Percentiles rank a stretch among this genome's conserved stretches.
Evolutionary conservation across 176 grass and related monocot species (phyloP).

Genomic region (barley (Hordeum vulgare)): DNA sequence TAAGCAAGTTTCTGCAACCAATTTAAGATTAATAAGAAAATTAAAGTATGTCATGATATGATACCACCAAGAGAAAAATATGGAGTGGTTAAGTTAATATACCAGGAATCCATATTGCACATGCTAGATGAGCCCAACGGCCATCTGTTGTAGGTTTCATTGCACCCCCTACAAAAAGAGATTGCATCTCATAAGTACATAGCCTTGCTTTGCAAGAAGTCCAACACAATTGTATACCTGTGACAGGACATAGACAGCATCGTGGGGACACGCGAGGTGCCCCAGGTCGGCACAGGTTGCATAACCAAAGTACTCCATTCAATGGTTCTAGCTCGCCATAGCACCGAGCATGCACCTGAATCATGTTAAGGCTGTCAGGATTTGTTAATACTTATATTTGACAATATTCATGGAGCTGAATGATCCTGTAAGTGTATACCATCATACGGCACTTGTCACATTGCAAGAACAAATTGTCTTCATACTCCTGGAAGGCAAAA

Average conservation of each 20-base stretch:
- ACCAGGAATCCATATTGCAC: slow-evolving; percentile 99
- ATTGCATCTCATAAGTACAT: slow-evolving; percentile 29
- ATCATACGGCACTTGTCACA: slow-evolving; percentile 99
- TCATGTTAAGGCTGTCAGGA: slow-evolving; percentile 15
- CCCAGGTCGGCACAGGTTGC: slow-evolving; percentile 93
- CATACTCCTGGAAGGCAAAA: slow-evolving; percentile 74
- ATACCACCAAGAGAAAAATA: neutral
- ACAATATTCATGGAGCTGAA: slow-evolving; percentile 22
- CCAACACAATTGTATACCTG: slow-evolving; percentile 40
- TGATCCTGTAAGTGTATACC: slow-evolving; percentile 42
- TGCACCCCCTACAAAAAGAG: slow-evolving; percentile 66
- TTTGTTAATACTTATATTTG: slow-evolving; percentile 13
- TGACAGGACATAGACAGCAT: slow-evolving; percentile 95
- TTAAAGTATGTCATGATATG: slow-evolving; percentile 13
- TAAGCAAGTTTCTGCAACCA: slow-evolving; percentile 85
- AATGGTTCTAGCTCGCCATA: slow-evolving; percentile 90
- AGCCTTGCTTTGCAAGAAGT: neutral
- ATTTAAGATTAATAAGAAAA: slow-evolving; percentile 29
- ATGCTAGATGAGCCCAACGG: slow-evolving; percentile 92
- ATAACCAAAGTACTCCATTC: slow-evolving; percentile 91
- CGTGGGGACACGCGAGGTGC: slow-evolving; percentile 70
- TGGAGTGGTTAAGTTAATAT: slow-evolving; percentile 16
- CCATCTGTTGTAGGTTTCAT: slow-evolving; percentile 99
- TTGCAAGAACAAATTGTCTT: slow-evolving; percentile 98
- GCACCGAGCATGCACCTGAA: slow-evolving; percentile 95